Conservation (phyloP, 1,284 basidiomycete species). For the Singerocomus inundabilis region DNA sequence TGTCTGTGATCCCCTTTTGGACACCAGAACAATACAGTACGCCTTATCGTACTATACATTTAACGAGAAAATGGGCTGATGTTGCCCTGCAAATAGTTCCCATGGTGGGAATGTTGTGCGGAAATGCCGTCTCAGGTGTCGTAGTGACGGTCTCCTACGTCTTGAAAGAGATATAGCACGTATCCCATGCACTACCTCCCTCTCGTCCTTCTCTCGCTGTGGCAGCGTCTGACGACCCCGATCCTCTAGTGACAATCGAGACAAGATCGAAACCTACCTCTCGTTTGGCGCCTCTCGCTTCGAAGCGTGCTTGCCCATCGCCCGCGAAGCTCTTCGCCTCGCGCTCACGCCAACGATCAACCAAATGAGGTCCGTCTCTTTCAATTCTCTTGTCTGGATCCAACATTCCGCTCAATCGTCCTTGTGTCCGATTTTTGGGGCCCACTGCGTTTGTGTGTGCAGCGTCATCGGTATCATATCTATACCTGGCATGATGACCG, state of each 20-base stretch:
- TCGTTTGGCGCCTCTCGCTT: slow-evolving; percentile 79
- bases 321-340: slow-evolving; percentile 71
- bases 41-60: slow-evolving; percentile 21
- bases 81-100: slow-evolving; percentile 53
- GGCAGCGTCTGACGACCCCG: neutral
- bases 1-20: slow-evolving; percentile 79
- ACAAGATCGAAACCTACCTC: slow-evolving; percentile 81
- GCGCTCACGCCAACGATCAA: slow-evolving; percentile 81
- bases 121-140: slow-evolving; percentile 73
- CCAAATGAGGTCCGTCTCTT: slow-evolving; percentile 67
- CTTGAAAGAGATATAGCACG: slow-evolving; percentile 65
- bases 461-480: slow-evolving; percentile 80
- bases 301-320: slow-evolving; percentile 79
- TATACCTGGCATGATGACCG: slow-evolving; percentile 83
- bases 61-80: neutral
- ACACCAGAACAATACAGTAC: slow-evolving; percentile 75
- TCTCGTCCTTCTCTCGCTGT: neutral
- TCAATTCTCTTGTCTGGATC: neutral
- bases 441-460: neutral
- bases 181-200: slow-evolving; percentile 5
- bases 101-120: slow-evolving; percentile 85
- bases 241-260: slow-evolving; percentile 64
- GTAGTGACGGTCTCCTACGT: slow-evolving; percentile 67
- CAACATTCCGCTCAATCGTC: neutral
- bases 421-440: no score